Evolutionary conservation across 495 filamentous ascomycete genomes (phyloP).

Genomic region (Chaetomidium leptoderma): DNA sequence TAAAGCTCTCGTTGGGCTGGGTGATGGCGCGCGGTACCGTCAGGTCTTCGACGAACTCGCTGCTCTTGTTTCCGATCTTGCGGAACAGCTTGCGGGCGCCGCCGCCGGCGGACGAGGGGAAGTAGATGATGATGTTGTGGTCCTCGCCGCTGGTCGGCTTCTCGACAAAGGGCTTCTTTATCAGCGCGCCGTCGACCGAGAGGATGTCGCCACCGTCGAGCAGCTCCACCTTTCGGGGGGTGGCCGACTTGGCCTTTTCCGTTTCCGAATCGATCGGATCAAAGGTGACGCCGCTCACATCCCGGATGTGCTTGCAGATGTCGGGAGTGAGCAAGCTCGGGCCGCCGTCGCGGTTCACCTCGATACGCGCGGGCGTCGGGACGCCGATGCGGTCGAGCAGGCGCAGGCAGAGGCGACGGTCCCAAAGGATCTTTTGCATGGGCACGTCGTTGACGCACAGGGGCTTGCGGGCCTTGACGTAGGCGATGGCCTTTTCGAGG

Average conservation of each 20-base stretch:
- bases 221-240: conserved; percentile 70
- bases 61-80: conserved; percentile 97
- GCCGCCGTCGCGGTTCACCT: conserved; percentile 92
- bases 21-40: conserved; percentile 72
- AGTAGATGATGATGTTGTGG: conserved; percentile 98
- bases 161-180: conserved; percentile 95
- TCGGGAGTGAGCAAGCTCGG: conserved; percentile 71
- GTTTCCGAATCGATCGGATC: conserved; percentile 66
- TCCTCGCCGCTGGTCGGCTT: conserved; percentile 98
- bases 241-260: conserved; percentile 46
- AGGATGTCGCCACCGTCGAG: conserved; percentile 84
- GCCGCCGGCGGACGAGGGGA: conserved; percentile 74
- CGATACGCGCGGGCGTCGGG: conserved; percentile 81
- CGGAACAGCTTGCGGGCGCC: conserved; percentile 90
- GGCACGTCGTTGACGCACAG: conserved; percentile 96
- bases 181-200: conserved; percentile 72
- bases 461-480: conserved; percentile 83
- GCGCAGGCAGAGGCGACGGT: conserved; percentile 79
- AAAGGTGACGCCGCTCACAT: conserved; percentile 73
- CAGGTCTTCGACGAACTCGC: conserved; percentile 78
- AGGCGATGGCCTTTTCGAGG: conserved; percentile 93
- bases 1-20: conserved; percentile 73
- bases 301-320: conserved; percentile 70
- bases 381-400: conserved; percentile 87
- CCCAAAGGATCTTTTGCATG: conserved; percentile 98